These are phyloP conservation scores for Dimargaris verticillata DNA, from an alignment of 192 early-diverging fungal species.

Conservation along the genomic window DNA sequence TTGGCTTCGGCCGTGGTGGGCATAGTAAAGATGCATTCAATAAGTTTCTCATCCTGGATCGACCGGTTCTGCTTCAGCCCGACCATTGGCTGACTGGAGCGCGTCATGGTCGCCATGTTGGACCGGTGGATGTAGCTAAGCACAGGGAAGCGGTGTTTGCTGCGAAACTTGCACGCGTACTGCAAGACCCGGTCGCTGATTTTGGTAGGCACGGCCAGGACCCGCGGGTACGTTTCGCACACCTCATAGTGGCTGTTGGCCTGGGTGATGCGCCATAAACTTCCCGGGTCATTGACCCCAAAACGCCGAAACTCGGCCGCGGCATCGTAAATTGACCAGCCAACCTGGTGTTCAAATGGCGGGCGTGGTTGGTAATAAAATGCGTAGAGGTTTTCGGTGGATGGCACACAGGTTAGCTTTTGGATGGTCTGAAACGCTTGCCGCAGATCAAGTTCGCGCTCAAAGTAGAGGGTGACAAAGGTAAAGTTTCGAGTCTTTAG, in stretches of 20 bases:
- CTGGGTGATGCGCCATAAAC: constrained; percentile 59
- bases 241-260: constrained; percentile 70
- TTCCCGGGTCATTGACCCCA: constrained; percentile 39
- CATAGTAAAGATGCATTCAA: constrained; percentile 74
- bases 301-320: constrained; percentile 61
- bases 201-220: constrained; percentile 63
- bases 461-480: constrained; percentile 50
- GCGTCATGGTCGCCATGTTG: constrained; percentile 76
- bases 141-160: constrained; percentile 77
- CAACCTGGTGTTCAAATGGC: constrained; percentile 24
- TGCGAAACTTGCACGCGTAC: constrained; percentile 78
- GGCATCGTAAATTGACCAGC: constrained; percentile 66
- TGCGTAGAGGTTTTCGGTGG: constrained; percentile 60
- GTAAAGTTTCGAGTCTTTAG: constrained; percentile 75
- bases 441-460: constrained; percentile 43
- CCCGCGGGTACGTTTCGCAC: constrained; percentile 73
- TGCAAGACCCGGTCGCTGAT: constrained; percentile 82
- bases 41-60: constrained; percentile 92
- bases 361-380: constrained; percentile 42
- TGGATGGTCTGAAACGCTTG: constrained; percentile 68
- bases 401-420: constrained; percentile 56
- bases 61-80: constrained; percentile 89
- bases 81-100: constrained; percentile 88
- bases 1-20: constrained; percentile 20
- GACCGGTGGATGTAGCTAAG: constrained; percentile 75